phyloP scores from a whole-genome alignment of 768 basidiomycete genomes.

The Fistulinella prunicolor region DNA sequence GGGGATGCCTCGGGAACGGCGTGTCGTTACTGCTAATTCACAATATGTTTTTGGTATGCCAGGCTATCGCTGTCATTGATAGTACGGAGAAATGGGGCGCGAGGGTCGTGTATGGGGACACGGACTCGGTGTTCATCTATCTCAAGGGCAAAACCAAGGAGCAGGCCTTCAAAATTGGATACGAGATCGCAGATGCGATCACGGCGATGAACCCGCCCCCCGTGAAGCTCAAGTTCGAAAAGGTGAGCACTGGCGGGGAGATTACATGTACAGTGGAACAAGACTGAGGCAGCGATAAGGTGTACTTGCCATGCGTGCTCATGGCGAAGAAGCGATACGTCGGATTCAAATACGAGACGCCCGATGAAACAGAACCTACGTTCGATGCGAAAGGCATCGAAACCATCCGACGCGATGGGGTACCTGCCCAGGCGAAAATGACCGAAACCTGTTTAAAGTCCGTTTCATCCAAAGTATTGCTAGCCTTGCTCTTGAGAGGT shows the following conservation, averaged over 20 bases:
- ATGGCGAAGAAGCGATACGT: conserved; percentile 99
- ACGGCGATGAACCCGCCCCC: conserved; percentile 87
- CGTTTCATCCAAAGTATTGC: conserved; percentile 12
- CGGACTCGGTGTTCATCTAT: conserved; percentile 92
- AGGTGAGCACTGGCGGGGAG: conserved; percentile 45
- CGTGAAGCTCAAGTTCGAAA: conserved; percentile 96
- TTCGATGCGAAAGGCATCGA: conserved; percentile 99
- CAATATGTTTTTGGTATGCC: too few species aligned
- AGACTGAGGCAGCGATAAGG: conserved; percentile 43
- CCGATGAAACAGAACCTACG: conserved; percentile 70
- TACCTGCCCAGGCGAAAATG: conserved; percentile 90
- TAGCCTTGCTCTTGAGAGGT: not conserved
- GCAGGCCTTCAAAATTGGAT: conserved; percentile 88
- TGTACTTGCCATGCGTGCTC: conserved; percentile 92
- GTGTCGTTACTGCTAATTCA: too few species aligned
- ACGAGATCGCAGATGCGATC: conserved; percentile 87
- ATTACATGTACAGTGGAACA: not conserved
- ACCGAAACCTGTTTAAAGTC: conserved; percentile 87
- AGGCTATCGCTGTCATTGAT: conserved; percentile 86
- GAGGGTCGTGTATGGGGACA: conserved; percentile 94
- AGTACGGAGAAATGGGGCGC: conserved; percentile 82
- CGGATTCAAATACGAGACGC: conserved; percentile 89
- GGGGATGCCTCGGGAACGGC: not conserved
- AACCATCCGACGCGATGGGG: conserved; percentile 90
- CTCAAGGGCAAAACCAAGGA: conserved; percentile 90